Evolutionary conservation across 192 early-diverging fungal genomes (phyloP).

Genomic region (Coemansia sp.): DNA sequence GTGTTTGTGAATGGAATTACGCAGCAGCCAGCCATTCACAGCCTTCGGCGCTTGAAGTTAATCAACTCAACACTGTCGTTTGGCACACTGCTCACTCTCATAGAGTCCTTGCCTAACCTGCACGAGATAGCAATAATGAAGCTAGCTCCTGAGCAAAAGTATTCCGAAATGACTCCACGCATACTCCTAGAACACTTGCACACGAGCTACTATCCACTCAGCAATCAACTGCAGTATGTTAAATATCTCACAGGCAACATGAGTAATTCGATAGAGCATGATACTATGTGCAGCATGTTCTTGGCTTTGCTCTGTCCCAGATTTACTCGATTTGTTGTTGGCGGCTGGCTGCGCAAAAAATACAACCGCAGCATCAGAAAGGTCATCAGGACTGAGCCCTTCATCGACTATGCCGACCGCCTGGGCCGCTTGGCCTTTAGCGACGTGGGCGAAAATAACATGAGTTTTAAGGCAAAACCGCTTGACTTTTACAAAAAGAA

Average conservation of each 20-base stretch:
- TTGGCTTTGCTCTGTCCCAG: conserved; percentile 2
- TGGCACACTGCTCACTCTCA: neutral
- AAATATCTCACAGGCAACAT: neutral
- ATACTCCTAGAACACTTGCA: neutral
- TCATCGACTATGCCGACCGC: neutral
- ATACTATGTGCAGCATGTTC: neutral
- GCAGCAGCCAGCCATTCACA: neutral
- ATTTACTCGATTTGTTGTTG: conserved; percentile 4
- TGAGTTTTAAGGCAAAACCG: neutral
- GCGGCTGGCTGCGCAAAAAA: neutral
- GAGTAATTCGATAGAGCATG: neutral
- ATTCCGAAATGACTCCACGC: neutral
- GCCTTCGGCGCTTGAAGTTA: neutral
- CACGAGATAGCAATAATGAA: neutral
- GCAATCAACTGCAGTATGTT: conserved; percentile 6
- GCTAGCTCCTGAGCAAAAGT: neutral
- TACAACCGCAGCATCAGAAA: conserved; percentile 9
- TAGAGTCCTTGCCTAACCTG: neutral
- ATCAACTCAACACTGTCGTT: neutral
- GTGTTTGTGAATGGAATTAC: neutral
- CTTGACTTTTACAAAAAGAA: neutral
- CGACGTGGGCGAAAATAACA: conserved; percentile 4
- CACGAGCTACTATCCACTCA: neutral
- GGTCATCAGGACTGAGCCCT: neutral
- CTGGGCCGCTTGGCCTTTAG: conserved; percentile 1